Evolutionary conservation across 345 rosid species (phyloP), one percentile per base, ranked within the genome.

Genomic region (Chamaenerion angustifolium): DNA sequence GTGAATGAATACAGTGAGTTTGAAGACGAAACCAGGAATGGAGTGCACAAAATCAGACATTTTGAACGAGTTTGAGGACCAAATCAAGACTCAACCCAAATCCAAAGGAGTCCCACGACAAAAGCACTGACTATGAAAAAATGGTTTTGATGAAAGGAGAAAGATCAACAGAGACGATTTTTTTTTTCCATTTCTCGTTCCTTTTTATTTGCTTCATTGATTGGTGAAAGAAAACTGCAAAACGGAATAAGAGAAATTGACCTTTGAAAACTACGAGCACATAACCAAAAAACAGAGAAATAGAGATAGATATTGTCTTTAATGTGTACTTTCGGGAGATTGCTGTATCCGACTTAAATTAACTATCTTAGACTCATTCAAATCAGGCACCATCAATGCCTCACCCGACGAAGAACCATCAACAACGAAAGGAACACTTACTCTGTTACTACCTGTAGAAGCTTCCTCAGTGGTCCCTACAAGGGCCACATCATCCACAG

Each of bases 281-380:
- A 77, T 64, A 53, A 65, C 69, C 66, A 62, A 61, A 59, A 55
- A 71, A 8, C n/a, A n/a, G n/a, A n/a, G n/a, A n/a, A n/a, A n/a
- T n/a, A 52, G 60, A 60, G 64, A 73, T 66, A 67, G 70, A 74
- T 76, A 81, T 61, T 68, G 87, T 79, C 74, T 81, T 23, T 85
- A 90, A 83, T 78, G 95, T 83, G 86, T 86, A 89, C 77, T 85
- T 85, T 83, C 82, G 71, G 89, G 80, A 67, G 95, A 89, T 78
- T 80, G 71, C 81, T 81, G 94, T 89, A 85, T 89, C 95, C 94
- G 94, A 79, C 82, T 83, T 69, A 82, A 67, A 70, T 85, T 73
- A 71, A 71, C 75, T 60, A 75, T 73, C 77, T 73, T 76, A 46
- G 82, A 77, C 86, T 80, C 92, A 76, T 76, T 81, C 52, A 78